Percentiles rank a stretch among this genome's conserved stretches.
These are phyloP conservation scores for Pythium volutum DNA, from an alignment of 352 stramenopile genomes.

Conservation along the genomic window DNA sequence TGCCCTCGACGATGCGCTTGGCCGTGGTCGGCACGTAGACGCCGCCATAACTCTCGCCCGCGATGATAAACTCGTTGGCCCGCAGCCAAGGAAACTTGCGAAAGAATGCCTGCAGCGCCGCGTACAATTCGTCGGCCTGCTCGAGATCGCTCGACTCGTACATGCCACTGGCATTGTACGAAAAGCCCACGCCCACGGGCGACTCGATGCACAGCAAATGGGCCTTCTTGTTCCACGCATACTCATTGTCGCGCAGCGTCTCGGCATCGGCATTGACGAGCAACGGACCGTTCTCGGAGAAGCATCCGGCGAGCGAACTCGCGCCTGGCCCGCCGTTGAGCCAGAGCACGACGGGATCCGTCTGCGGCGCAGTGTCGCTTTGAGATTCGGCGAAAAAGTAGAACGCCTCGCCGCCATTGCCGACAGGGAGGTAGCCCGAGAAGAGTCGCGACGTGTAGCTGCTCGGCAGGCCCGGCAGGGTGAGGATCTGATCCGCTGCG, in stretches of 20 bases:
- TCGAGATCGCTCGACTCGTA: constrained; percentile 74
- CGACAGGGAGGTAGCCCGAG: constrained; percentile 52
- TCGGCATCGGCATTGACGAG: constrained; percentile 50
- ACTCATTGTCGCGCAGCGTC: constrained; percentile 41
- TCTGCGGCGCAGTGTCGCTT: neutral
- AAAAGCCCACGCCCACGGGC: constrained; percentile 60
- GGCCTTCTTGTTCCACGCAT: constrained; percentile 55
- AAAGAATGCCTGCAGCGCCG: constrained; percentile 82
- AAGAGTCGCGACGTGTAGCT: constrained; percentile 50
- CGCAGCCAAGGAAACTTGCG: constrained; percentile 79
- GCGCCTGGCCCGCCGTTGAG: constrained; percentile 65
- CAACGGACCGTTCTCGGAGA: constrained; percentile 67
- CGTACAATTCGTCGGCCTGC: constrained; percentile 74
- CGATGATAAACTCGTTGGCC: constrained; percentile 76
- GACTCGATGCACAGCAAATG: constrained; percentile 64
- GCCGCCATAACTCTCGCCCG: constrained; percentile 74
- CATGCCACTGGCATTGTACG: constrained; percentile 49
- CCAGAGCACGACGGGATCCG: constrained; percentile 61
- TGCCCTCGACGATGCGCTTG: constrained; percentile 53
- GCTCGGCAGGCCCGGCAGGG: constrained; percentile 37
- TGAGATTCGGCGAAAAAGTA: constrained; percentile 73
- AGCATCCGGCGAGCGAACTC: constrained; percentile 56
- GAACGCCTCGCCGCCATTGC: constrained; percentile 55
- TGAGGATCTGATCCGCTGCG: constrained; percentile 42
- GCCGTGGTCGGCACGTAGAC: constrained; percentile 76